Base-by-base conservation (phyloP, 768 basidiomycete genomes). In the Clathrus columnatus region DNA sequence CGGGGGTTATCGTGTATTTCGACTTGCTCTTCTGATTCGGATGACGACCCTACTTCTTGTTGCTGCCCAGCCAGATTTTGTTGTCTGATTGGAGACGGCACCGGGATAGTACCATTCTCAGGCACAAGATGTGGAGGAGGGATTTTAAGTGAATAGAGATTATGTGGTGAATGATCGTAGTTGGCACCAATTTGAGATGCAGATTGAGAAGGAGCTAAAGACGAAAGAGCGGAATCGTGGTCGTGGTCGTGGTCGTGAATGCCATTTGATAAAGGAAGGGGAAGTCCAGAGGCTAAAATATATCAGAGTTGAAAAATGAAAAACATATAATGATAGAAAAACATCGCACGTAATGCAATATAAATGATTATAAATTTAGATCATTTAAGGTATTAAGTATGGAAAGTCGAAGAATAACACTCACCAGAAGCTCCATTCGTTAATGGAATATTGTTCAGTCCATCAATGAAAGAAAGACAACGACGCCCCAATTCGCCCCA, bases 161-260 rank as follows among this genome's bases (percentile, higher is more conserved):
- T 17, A 17, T 51, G 21, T 0, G 46, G 50, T 26, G 43, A 30
- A 24, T 36, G 2, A 36, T 36, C n/a, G 7, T 32, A 16, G n/a
- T 36, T 14, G 48, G 64, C 55, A 45, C 69, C 68, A 49, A 76
- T 72, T 67, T 88, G 84, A 17, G 86, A 87, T 1, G 83, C 83
- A 2, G 84, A 86, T 59, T 87, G 86, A 5, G 85, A 87, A n/a
- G 85, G 85, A 0, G 81, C 78, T 59, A 87, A 70, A 1, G 84
- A 85, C 8, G 59, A 61, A 14, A 77, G 64, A 52, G 82, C 81
- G 4, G 71, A 69, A 7, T 67, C 68, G 6, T 64, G 64, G 54
- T 67, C 43, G 6, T 64, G 64, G 54, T 67, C 43, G 55, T 60
- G 57, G 36, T 69, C 58, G n/a, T 67, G 61, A 7, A 58, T 43